phyloP scores from a whole-genome alignment of 257 asterid species.

The Solanum ahanhuiri region DNA sequence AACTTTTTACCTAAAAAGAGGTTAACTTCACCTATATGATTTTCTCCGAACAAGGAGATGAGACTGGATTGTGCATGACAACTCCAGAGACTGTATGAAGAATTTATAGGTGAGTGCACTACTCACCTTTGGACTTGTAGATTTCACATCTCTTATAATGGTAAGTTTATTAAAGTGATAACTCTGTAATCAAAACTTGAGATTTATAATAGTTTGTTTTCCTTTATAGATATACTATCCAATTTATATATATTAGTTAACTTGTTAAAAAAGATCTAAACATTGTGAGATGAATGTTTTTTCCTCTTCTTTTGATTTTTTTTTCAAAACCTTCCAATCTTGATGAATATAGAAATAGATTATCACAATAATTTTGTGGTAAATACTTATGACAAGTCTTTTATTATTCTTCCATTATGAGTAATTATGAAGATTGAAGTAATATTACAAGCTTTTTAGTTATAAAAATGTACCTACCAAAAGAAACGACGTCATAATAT shows the following conservation, averaged over 20 bases:
- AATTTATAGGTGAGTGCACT: background rate
- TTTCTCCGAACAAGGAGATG: background rate
- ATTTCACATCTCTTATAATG: background rate
- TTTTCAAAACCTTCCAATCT: background rate
- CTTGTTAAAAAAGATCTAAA: too few relatives aligned
- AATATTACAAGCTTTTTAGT: background rate
- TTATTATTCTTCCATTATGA: background rate
- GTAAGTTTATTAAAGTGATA: background rate
- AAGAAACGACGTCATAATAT: background rate
- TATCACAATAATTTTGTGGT: background rate
- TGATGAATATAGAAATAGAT: background rate
- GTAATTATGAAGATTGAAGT: background rate
- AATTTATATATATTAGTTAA: background rate
- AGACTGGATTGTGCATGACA: background rate
- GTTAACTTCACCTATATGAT: background rate
- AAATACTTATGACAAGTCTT: background rate
- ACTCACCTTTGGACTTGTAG: background rate
- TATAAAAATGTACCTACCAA: background rate
- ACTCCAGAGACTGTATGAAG: background rate
- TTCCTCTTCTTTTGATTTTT: background rate
- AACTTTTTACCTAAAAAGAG: background rate
- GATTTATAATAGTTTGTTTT: background rate
- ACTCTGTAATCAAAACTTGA: background rate
- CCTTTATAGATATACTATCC: background rate
- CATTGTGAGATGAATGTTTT: background rate